Evolutionary conservation across 2,329 filamentous ascomycete species (phyloP).

Genomic region (Aspergillus caelatus): DNA sequence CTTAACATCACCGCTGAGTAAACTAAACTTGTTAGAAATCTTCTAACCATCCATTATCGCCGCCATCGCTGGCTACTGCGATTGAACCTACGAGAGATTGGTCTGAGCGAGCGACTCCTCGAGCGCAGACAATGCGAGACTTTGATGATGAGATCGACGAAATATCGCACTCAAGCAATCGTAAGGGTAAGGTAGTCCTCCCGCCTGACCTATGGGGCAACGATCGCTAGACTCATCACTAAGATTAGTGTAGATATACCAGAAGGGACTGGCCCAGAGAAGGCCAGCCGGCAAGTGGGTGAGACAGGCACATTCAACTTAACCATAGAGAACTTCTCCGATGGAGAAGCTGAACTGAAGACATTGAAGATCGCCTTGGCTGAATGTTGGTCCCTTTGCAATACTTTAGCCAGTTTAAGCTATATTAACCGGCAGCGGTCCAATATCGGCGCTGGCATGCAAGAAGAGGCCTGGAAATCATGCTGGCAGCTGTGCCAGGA

Average conservation of each 20-base stretch:
- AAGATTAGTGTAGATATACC: slow-evolving; percentile 33
- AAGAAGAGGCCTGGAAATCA: slow-evolving; percentile 88
- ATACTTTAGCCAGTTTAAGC: slow-evolving; percentile 82
- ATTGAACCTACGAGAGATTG: slow-evolving; percentile 68
- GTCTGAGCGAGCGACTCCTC: slow-evolving; percentile 72
- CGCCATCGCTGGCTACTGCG: slow-evolving; percentile 75
- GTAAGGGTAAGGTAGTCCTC: slow-evolving; percentile 66
- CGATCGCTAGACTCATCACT: background rate
- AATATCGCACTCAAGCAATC: slow-evolving; percentile 66
- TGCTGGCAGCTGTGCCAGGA: slow-evolving; percentile 93
- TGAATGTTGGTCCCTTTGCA: slow-evolving; percentile 93
- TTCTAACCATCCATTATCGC: slow-evolving; percentile 54
- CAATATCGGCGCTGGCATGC: slow-evolving; percentile 72
- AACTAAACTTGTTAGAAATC: slow-evolving; percentile 26
- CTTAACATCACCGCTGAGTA: background rate
- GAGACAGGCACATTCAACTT: slow-evolving; percentile 27
- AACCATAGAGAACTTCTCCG: slow-evolving; percentile 41
- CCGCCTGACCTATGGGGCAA: background rate
- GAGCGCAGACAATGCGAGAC: slow-evolving; percentile 80
- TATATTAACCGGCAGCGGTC: slow-evolving; percentile 77
- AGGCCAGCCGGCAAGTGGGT: slow-evolving; percentile 18
- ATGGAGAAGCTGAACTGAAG: slow-evolving; percentile 61
- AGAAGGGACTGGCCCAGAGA: slow-evolving; percentile 29
- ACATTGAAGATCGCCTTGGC: slow-evolving; percentile 76
- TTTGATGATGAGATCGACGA: slow-evolving; percentile 61